Evolutionary conservation across 1,139 yeast species (phyloP), one percentile per base, ranked within the genome.

Genomic region (Sugiyamaella neomexicana): DNA sequence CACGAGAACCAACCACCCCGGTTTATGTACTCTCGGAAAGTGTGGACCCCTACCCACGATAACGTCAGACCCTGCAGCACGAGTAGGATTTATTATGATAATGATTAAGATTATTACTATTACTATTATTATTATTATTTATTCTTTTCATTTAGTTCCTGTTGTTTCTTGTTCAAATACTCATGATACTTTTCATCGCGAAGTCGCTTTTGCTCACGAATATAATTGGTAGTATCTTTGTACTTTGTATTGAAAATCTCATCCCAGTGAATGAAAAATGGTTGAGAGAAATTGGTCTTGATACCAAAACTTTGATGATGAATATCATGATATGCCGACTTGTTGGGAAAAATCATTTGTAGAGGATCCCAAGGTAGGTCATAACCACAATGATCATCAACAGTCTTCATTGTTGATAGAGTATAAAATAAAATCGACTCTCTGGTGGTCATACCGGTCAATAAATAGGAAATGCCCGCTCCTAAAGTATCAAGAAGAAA

Each of bases 361-460:
- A 93, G 87, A 34, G 91, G 83, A 70, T 93, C 99, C 70, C 75
- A 87, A 15, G 98, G 99, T 56, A 93, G 75, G 46, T 90, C 83
- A 72, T 91, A 93, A 16, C 99, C 99, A 72, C 98, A 93, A 72
- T 93, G 99, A 71, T 93, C 99, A 70, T 93, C 99, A 51, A 93
- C 97, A 1, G 99, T 93, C 72, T 93, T 93, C 80, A 93, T 72
- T 5, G 99, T 93, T 13, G 97, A 88, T 70, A 93, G 89, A 2
- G 93, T 84, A 72, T 79, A 93, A 57, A 93, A 75, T 17, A 86
- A 62, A 36, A 87, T 75, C 51, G 85, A 75, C 72, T 93, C 98
- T 56, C 97, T 81, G 49, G 90, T 86, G 1, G 88, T 73, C 62
- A 93, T 75, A 1, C 80, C 77, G 1, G 88, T 79, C 13, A 80